A percentile compares a stretch with the other conserved stretches of the same genome.
Evolutionary conservation across 257 asterid genomes (phyloP).

Genomic region (Craterostigma plantagineum): DNA sequence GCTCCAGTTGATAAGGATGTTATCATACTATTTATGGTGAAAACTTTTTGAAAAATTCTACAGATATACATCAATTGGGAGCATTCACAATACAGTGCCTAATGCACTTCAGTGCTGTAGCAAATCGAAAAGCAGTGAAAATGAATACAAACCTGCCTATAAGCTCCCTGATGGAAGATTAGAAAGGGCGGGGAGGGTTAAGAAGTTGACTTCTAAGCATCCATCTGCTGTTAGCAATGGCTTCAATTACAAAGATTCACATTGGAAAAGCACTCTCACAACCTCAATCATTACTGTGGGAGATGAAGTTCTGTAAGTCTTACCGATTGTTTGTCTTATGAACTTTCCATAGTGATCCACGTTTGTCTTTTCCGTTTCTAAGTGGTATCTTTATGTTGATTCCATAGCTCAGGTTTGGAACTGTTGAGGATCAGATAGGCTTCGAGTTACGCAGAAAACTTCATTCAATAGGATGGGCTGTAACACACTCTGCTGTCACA

Average conservation of each 20-base stretch:
- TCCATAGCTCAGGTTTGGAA: slow-evolving; percentile 98
- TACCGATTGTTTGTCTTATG: slow-evolving; percentile 6
- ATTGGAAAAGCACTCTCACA: slow-evolving; percentile 22
- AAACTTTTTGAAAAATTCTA: slow-evolving; percentile 11
- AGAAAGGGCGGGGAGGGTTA: slow-evolving; percentile 89
- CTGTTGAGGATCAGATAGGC: slow-evolving; percentile 59
- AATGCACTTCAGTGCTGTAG: slow-evolving; percentile 38
- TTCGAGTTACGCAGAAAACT: slow-evolving; percentile 32
- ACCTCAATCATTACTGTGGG: slow-evolving; percentile 77
- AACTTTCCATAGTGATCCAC: slow-evolving; percentile 1
- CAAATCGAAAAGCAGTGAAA: slow-evolving; percentile 26
- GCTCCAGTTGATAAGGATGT: slow-evolving; percentile 6
- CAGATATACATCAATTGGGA: slow-evolving; percentile 93
- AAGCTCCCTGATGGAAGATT: slow-evolving; percentile 76
- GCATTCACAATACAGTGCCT: slow-evolving; percentile 89
- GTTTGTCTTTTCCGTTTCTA: slow-evolving; percentile 13
- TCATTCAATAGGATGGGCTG: slow-evolving; percentile 52
- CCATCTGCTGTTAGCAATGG: slow-evolving; percentile 41
- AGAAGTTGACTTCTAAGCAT: slow-evolving; percentile 29
- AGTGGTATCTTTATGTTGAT: slow-evolving; percentile 23
- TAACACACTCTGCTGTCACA: slow-evolving; percentile 30
- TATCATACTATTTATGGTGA: slow-evolving; percentile 1
- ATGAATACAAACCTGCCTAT: slow-evolving; percentile 65
- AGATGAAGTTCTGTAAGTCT: slow-evolving; percentile 86
- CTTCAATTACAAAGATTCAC: slow-evolving; percentile 21